These are phyloP conservation scores for Cylindrotheca fusiformis DNA, from an alignment of 108 stramenopile species.

Conservation along the genomic window DNA sequence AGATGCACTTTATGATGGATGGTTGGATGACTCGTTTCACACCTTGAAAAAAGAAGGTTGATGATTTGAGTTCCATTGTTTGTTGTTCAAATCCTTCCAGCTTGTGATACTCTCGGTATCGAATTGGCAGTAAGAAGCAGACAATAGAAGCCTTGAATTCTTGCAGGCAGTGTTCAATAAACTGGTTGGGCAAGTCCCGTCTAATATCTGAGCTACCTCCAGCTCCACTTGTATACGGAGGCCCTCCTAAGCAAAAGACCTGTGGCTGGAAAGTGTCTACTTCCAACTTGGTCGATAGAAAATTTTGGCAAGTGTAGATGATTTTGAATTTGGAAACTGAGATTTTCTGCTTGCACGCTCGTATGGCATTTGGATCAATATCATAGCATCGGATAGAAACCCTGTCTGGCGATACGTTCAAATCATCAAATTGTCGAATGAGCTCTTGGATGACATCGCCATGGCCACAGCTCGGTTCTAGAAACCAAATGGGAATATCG, in stretches of 20 bases:
- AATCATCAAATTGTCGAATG: slow-evolving; percentile 6
- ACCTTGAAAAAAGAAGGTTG: slow-evolving; percentile 40
- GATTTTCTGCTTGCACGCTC: slow-evolving; percentile 7
- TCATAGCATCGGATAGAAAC: slow-evolving; percentile 25
- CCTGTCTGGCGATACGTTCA: not conserved
- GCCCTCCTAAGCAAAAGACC: slow-evolving; percentile 34
- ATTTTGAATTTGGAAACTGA: slow-evolving; percentile 1
- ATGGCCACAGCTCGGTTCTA: slow-evolving; percentile 42
- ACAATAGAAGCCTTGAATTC: slow-evolving; percentile 29
- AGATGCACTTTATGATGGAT: slow-evolving; percentile 28
- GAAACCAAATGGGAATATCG: slow-evolving; percentile 10
- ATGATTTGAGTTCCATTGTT: slow-evolving; percentile 21
- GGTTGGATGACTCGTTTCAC: slow-evolving; percentile 25
- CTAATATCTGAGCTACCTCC: slow-evolving; percentile 17
- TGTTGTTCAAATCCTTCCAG: not conserved
- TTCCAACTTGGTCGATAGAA: slow-evolving; percentile 16
- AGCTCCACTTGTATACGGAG: slow-evolving; percentile 34
- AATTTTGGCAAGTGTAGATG: slow-evolving; percentile 19
- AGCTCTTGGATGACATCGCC: slow-evolving; percentile 30
- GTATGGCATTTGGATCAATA: slow-evolving; percentile 27
- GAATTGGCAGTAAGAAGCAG: slow-evolving; percentile 26
- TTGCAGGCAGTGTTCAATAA: slow-evolving; percentile 30
- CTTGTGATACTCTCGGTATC: slow-evolving; percentile 13
- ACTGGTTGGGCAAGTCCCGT: slow-evolving; percentile 28
- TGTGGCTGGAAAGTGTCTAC: not conserved